Evolutionary conservation across 75 land plant species (phyloP).

Genomic region (Selaginella tamariscina): DNA sequence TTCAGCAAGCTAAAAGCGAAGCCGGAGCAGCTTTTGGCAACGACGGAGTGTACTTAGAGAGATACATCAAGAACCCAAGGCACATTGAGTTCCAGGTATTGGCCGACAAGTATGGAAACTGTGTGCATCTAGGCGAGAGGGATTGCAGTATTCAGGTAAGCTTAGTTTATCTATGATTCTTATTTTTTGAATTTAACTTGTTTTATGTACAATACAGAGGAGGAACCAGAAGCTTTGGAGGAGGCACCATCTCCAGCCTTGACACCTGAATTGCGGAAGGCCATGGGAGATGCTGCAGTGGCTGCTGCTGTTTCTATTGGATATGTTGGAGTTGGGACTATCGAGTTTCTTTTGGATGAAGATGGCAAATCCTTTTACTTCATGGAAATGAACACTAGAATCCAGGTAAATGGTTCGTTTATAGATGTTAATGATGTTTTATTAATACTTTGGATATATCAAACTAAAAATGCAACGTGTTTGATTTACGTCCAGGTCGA

Average conservation of each 20-base stretch:
- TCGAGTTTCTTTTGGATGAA: slow-evolving; percentile 93
- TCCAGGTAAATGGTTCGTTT: slow-evolving; percentile 45
- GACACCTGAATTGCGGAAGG: slow-evolving; percentile 73
- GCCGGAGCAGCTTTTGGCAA: slow-evolving; percentile 98
- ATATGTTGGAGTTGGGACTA: slow-evolving; percentile 90
- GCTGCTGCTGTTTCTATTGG: slow-evolving; percentile 95
- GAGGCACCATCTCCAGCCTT: slow-evolving; percentile 98
- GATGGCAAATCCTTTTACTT: slow-evolving; percentile 70
- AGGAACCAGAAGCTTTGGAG: slow-evolving; percentile 92
- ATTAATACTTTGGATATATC: too few species aligned
- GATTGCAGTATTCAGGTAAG: slow-evolving; percentile 96
- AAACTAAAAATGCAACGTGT: not conserved
- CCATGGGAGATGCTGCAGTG: slow-evolving; percentile 98
- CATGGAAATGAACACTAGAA: slow-evolving; percentile 98
- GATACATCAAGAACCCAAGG: slow-evolving; percentile 80
- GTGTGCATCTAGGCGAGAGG: slow-evolving; percentile 95
- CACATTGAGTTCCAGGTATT: slow-evolving; percentile 97
- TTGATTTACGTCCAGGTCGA: slow-evolving; percentile 44
- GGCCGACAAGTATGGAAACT: slow-evolving; percentile 88
- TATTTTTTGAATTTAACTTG: not conserved
- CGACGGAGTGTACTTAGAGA: slow-evolving; percentile 93
- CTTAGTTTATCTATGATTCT: not conserved
- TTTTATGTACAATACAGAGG: slow-evolving; percentile 36
- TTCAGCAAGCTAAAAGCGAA: slow-evolving; percentile 94
- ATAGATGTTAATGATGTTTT: not conserved